Evolutionary conservation across 2,329 filamentous ascomycete genomes (phyloP).

Genomic region (Aspergillus quadrilineatus): DNA sequence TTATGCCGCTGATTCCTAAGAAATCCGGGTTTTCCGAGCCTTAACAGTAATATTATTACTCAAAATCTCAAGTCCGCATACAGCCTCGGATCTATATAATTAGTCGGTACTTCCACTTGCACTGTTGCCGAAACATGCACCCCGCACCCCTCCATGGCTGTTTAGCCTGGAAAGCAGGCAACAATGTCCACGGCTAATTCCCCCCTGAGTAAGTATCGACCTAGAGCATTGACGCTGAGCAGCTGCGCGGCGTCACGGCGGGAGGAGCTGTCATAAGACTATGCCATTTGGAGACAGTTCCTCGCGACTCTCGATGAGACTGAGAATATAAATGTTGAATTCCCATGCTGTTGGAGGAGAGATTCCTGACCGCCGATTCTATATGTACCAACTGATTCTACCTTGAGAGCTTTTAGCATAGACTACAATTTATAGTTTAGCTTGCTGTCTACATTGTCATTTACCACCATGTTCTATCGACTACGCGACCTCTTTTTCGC

Average conservation of each 20-base stretch:
- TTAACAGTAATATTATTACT: not conserved
- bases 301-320: not conserved
- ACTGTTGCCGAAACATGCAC: not conserved
- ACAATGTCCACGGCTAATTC: not conserved
- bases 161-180: not conserved
- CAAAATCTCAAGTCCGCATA: not conserved
- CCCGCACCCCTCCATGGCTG: not conserved
- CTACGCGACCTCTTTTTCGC: not conserved
- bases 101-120: not conserved
- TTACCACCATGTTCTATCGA: not conserved
- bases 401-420: no score
- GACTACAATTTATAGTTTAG: no score
- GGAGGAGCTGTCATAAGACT: not conserved
- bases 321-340: not conserved
- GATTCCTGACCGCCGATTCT: no score
- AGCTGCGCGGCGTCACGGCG: no score
- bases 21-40: not conserved
- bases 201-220: not conserved
- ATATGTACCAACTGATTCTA: no score
- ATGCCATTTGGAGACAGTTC: not conserved
- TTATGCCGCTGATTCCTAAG: not conserved
- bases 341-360: no score
- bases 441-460: not conserved
- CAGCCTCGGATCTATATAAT: not conserved
- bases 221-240: no score